These are phyloP conservation scores for Plasmopara muralis DNA, from an alignment of 352 stramenopile species.

Conservation along the genomic window DNA sequence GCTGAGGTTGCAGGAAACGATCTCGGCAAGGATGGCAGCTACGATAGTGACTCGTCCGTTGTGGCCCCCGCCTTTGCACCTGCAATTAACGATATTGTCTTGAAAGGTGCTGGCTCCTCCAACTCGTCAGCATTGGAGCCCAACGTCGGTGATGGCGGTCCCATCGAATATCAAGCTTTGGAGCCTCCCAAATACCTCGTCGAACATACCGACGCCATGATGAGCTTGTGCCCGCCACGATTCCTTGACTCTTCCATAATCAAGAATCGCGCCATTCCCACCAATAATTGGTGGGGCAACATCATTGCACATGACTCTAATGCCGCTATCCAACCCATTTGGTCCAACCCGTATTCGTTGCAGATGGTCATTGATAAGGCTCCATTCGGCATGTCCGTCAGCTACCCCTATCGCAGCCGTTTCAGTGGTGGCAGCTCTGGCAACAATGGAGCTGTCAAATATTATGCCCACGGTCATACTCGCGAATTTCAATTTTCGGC, in stretches of 20 bases:
- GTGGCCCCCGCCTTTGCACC: conserved; percentile 11
- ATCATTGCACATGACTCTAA: conserved; percentile 45
- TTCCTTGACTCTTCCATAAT: conserved; percentile 38
- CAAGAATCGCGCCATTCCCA: conserved; percentile 49
- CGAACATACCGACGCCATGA: conserved; percentile 49
- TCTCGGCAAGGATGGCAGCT: background rate
- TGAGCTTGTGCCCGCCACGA: conserved; percentile 41
- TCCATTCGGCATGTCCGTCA: conserved; percentile 45
- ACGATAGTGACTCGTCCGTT: conserved; percentile 8
- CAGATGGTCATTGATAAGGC: conserved; percentile 33
- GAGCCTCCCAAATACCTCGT: conserved; percentile 33
- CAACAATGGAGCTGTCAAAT: conserved; percentile 43
- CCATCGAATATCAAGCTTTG: conserved; percentile 17
- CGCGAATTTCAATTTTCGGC: conserved; percentile 51
- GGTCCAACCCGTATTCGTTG: conserved; percentile 54
- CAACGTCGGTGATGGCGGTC: conserved; percentile 7
- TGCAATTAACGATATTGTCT: conserved; percentile 3
- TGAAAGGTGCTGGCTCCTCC: background rate
- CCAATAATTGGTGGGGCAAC: conserved; percentile 72
- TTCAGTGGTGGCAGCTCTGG: conserved; percentile 45
- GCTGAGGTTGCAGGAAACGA: conserved; percentile 11
- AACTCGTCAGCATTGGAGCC: conserved; percentile 1
- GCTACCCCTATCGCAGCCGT: conserved; percentile 48
- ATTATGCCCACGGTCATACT: conserved; percentile 46
- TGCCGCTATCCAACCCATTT: conserved; percentile 36